phyloP scores from a whole-genome alignment of 306 rosid genomes.

The Argentina anserina region DNA sequence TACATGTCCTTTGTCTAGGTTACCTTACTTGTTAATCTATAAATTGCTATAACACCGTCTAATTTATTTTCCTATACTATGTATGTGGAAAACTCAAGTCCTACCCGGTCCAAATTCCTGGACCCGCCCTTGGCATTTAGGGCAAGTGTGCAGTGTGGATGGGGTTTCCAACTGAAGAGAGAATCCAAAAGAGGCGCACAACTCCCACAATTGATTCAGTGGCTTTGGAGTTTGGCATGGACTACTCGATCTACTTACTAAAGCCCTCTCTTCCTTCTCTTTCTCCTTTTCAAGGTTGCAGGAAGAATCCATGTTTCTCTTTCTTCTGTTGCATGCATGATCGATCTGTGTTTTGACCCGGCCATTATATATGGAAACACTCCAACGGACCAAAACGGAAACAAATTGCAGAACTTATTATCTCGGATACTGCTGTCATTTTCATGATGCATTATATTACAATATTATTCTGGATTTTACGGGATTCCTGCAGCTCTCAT shows the following conservation, averaged over 20 bases:
- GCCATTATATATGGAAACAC: slow-evolving; percentile 14
- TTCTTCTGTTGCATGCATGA: not conserved
- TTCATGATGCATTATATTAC: not conserved
- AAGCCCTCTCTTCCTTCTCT: no score
- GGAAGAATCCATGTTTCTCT: not conserved
- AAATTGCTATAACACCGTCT: no score
- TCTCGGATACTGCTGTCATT: not conserved
- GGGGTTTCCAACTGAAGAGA: not conserved
- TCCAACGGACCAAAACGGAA: not conserved
- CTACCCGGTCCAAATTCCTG: no score
- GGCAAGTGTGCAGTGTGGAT: not conserved
- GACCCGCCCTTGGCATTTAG: no score
- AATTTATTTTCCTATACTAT: no score
- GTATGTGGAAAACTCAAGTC: no score
- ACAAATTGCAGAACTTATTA: not conserved
- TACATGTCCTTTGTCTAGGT: no score
- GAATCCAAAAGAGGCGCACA: not conserved
- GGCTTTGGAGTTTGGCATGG: no score
- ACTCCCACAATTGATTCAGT: not conserved
- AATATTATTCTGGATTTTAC: not conserved
- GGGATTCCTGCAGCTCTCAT: not conserved
- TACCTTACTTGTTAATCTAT: no score
- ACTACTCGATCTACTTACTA: not conserved
- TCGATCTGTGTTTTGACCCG: not conserved
- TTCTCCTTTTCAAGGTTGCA: not conserved